These are phyloP conservation scores for Salvia splendens DNA, from an alignment of 257 asterid genomes.

Conservation along the genomic window DNA sequence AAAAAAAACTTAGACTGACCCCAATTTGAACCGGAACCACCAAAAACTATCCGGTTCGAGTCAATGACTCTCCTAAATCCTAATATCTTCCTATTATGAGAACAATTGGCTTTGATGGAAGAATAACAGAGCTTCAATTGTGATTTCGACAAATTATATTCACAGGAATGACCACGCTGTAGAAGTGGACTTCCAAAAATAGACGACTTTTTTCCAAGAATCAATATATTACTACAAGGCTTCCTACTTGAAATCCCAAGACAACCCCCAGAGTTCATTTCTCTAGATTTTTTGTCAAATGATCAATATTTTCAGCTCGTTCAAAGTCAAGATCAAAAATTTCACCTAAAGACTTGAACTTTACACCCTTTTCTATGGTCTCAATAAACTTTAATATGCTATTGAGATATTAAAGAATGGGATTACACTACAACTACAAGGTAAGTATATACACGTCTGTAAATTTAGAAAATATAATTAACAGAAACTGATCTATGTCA, in stretches of 20 bases:
- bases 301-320: neutral
- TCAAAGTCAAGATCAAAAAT: constrained; percentile 14
- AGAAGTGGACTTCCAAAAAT: constrained; percentile 49
- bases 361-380: constrained; percentile 22
- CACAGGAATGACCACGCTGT: constrained; percentile 34
- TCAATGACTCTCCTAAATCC: constrained; percentile 41
- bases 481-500: constrained; percentile 19
- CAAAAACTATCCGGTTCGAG: constrained; percentile 52
- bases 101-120: constrained; percentile 23
- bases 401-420: constrained; percentile 34
- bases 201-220: constrained; percentile 50
- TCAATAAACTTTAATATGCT: constrained; percentile 43
- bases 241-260: constrained; percentile 57
- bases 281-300: constrained; percentile 15
- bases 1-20: constrained; percentile 46
- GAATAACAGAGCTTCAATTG: constrained; percentile 38
- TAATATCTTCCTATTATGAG: constrained; percentile 28
- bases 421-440: constrained; percentile 1
- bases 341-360: constrained; percentile 24
- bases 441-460: constrained; percentile 36
- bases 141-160: constrained; percentile 46
- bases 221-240: constrained; percentile 55
- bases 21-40: constrained; percentile 54
- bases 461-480: constrained; percentile 35
- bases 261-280: constrained; percentile 57